Percentiles rank a stretch among this genome's conserved stretches.
These are phyloP conservation scores for Margaritispora aquatica DNA, from an alignment of 495 filamentous ascomycete genomes.

Conservation along the genomic window DNA sequence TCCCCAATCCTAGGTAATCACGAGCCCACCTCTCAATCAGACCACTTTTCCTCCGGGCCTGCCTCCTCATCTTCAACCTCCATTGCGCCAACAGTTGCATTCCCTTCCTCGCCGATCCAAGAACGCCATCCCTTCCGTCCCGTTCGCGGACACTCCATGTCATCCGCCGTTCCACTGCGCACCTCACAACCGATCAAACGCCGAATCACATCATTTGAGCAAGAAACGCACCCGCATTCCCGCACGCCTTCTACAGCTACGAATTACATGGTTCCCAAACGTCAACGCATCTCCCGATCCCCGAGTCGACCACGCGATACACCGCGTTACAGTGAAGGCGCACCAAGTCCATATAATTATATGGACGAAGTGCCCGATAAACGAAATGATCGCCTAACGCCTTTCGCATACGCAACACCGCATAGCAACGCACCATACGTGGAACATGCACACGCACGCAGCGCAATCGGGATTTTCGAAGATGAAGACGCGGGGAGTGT, in stretches of 20 bases:
- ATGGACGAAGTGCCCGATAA: constrained; percentile 20
- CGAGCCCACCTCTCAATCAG: constrained; percentile 27
- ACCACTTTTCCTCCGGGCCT: constrained; percentile 21
- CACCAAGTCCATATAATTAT: constrained; percentile 31
- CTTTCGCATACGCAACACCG: constrained; percentile 46
- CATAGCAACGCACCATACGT: constrained; percentile 40
- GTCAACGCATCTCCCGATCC: constrained; percentile 24
- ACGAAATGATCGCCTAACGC: constrained; percentile 34
- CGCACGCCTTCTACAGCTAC: constrained; percentile 2
- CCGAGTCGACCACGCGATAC: constrained; percentile 40
- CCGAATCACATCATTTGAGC: constrained; percentile 23
- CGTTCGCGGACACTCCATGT: constrained; percentile 37
- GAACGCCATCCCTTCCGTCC: constrained; percentile 37
- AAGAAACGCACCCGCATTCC: constrained; percentile 8
- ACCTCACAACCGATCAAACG: constrained; percentile 15
- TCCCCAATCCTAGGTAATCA: constrained; percentile 8
- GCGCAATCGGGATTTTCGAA: constrained; percentile 14
- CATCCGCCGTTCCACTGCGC: constrained; percentile 24
- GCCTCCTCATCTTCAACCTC: constrained; percentile 20
- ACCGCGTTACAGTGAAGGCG: constrained; percentile 37
- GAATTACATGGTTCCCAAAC: constrained; percentile 8
- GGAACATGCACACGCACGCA: constrained; percentile 8
- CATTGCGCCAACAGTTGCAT: constrained; percentile 27
- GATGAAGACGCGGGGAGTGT: constrained; percentile 28
- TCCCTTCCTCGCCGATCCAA: constrained; percentile 23